Evolutionary conservation across 2,329 filamentous ascomycete species (phyloP).

Genomic region (Phoma sp.): DNA sequence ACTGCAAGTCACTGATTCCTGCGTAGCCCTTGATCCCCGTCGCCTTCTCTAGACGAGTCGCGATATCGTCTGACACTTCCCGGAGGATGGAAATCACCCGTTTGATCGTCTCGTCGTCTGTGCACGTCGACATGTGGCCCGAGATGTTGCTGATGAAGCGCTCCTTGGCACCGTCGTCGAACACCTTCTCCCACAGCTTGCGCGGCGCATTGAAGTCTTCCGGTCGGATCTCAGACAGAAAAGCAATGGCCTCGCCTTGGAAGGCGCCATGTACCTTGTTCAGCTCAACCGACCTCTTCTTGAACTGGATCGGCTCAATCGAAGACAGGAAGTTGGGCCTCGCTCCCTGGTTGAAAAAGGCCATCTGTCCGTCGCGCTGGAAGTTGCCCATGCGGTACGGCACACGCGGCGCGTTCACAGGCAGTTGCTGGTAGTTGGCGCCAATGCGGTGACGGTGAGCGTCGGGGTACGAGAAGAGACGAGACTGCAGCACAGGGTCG

Average conservation of each 20-base stretch:
- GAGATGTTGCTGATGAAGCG: constrained; percentile 67
- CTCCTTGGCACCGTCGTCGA: constrained; percentile 63
- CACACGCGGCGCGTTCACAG: constrained; percentile 60
- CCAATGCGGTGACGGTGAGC: constrained; percentile 65
- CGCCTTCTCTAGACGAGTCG: constrained; percentile 65
- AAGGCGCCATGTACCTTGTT: constrained; percentile 60
- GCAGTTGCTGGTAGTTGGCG: constrained; percentile 65
- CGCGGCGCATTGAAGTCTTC: constrained; percentile 65
- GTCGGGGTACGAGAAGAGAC: constrained; percentile 74
- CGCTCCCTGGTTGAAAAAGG: constrained; percentile 68
- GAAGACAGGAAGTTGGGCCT: constrained; percentile 64
- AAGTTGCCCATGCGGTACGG: constrained; percentile 67
- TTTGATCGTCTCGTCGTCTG: constrained; percentile 66
- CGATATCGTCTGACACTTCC: constrained; percentile 66
- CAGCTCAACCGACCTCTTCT: constrained; percentile 54
- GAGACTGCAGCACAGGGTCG: constrained; percentile 72
- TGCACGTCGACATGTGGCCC: constrained; percentile 66
- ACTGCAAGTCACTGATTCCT: constrained; percentile 61
- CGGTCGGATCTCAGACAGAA: constrained; percentile 59
- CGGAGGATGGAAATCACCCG: constrained; percentile 70
- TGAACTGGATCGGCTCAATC: constrained; percentile 59
- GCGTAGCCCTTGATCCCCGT: constrained; percentile 67
- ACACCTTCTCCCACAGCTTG: constrained; percentile 66
- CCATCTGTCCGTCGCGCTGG: constrained; percentile 76
- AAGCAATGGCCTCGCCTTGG: constrained; percentile 56